Evolutionary conservation across 768 basidiomycete species (phyloP).

Genomic region (Amanita subjunquillea): DNA sequence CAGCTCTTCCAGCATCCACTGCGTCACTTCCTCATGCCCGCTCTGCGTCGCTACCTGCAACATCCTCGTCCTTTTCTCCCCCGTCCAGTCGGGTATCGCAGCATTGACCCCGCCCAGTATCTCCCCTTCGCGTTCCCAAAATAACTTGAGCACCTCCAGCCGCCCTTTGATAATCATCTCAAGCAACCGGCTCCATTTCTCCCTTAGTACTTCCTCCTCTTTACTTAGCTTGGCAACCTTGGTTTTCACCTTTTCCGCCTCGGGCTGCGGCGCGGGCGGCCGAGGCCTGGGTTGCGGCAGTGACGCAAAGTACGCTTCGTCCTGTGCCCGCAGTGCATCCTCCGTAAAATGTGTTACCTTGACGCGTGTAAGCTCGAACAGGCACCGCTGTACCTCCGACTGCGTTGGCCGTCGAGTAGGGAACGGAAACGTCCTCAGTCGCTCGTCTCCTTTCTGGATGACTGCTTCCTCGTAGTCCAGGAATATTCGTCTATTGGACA

Average conservation of each 20-base stretch:
- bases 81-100: conserved; percentile 62
- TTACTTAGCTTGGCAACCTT: conserved; percentile 48
- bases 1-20: conserved; percentile 70
- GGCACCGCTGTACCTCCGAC: conserved; percentile 79
- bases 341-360: conserved; percentile 85
- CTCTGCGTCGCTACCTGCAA: conserved; percentile 67
- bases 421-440: conserved; percentile 88
- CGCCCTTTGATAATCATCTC: conserved; percentile 89
- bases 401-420: conserved; percentile 94
- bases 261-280: conserved; percentile 28
- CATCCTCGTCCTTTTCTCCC: conserved; percentile 50
- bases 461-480: conserved; percentile 71
- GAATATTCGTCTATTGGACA: conserved; percentile 39
- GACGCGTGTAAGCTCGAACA: conserved; percentile 73
- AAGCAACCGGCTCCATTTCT: conserved; percentile 75
- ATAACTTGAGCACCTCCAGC: conserved; percentile 67
- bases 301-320: conserved; percentile 84
- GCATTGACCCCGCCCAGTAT: conserved; percentile 51
- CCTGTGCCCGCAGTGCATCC: conserved; percentile 72
- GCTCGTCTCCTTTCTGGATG: conserved; percentile 69
- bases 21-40: conserved; percentile 67
- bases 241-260: conserved; percentile 33
- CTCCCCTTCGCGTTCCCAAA: conserved; percentile 67
- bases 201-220: conserved; percentile 71
- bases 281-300: conserved; percentile 67